Evolutionary conservation across 2,329 filamentous ascomycete species (phyloP), one percentile per base, ranked within the genome.

Genomic region (Tolypocladium inflatum): DNA sequence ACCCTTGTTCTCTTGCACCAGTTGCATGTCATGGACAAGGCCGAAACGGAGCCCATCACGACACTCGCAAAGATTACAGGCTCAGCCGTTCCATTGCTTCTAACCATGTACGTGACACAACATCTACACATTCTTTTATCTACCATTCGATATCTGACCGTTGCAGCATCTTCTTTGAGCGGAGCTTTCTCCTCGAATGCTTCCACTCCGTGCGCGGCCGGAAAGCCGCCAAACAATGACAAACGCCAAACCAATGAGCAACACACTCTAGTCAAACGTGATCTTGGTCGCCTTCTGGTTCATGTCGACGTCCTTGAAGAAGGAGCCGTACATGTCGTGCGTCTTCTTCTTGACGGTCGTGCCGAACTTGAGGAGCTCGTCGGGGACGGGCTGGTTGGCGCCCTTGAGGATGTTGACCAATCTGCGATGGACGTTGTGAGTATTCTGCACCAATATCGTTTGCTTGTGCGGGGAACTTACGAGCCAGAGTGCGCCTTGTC

Each of bases 321-420:
- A 97, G 38, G 91, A 91, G 58, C 94, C 94, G 70, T 97, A 99
- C 54, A 90, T 89, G 68, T 91, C 89, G 76, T 99, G 94, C 54
- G 86, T 84, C 91, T 97, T 97, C 85, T 96, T 97, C 85, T 97
- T 99, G 56, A 99, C 94, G 1, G 93, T 97, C 26, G 91, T 96
- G 67, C 94, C 94, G 66, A 97, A 99, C 76, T 96, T 97, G 72
- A 97, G 80, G 42, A 99, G 78, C 33, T 90, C 89, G 50, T 96
- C 91, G 2, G 94, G 94, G 0, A 99, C 90, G 15, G 86, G 81
- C 74, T 99, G 94, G 63, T 91, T 90, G 30, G 94, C 92, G n/a
- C 86, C 90, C 75, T 89, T 95, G 62, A 99, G 83, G 58, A 99
- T 91, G 71, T 97, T 97, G 77, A 97, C 89, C 66, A 99, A 78